A percentile compares a stretch with the other conserved stretches of the same genome.
Evolutionary conservation across 73 alveolate species (phyloP).

Genomic region (Stentor coeruleus): DNA sequence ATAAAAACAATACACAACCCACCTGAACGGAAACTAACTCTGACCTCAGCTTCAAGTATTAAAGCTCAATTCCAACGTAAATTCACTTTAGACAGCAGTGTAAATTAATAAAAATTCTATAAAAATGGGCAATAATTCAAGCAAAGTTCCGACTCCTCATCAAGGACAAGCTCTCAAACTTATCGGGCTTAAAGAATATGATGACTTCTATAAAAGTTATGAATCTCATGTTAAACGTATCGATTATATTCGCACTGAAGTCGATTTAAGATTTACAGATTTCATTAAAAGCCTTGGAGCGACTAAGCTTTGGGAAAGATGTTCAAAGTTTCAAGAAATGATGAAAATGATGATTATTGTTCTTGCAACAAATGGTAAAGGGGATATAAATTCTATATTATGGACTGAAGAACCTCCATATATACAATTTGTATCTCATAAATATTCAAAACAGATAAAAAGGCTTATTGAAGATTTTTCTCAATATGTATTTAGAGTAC

Average conservation of each 20-base stretch:
- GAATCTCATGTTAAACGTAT: neutral
- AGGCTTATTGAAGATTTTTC: neutral
- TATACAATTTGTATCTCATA: neutral
- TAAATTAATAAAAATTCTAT: too few species aligned
- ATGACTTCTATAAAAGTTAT: neutral
- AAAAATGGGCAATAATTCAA: neutral
- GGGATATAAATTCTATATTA: neutral
- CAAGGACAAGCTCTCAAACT: neutral
- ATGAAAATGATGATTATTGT: neutral
- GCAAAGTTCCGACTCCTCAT: neutral
- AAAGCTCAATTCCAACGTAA: too few species aligned
- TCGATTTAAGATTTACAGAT: neutral
- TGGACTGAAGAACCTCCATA: neutral
- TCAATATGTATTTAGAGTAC: neutral
- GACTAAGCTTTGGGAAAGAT: neutral
- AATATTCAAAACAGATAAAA: neutral
- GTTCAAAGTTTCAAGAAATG: neutral
- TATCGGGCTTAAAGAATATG: neutral
- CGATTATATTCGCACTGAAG: neutral
- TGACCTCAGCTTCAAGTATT: too few species aligned
- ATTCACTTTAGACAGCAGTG: too few species aligned
- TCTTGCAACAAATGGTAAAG: neutral
- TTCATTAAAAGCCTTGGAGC: slow-evolving; percentile 12
- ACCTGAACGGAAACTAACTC: too few species aligned
- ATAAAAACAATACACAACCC: too few species aligned